Percentiles rank a stretch among this genome's conserved stretches.
These are phyloP conservation scores for Cercospora zeina DNA, from an alignment of 2,329 filamentous ascomycete species.

Conservation along the genomic window DNA sequence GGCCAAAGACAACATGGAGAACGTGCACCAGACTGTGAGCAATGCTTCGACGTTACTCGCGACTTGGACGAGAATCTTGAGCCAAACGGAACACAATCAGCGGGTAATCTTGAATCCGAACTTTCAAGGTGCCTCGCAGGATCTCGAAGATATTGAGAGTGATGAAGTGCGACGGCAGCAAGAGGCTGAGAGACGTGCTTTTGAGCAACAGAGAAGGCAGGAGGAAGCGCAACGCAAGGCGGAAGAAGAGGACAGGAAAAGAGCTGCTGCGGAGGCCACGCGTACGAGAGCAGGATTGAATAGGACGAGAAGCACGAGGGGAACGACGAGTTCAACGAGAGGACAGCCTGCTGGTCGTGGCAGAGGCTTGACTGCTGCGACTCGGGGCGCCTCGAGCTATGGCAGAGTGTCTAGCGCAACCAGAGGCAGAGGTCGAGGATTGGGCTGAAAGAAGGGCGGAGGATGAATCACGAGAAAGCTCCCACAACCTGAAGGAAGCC, in stretches of 20 bases:
- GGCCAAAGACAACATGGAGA: slow-evolving; percentile 77
- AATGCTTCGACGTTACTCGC: slow-evolving; percentile 88
- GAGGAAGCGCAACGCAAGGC: slow-evolving; percentile 60
- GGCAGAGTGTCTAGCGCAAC: slow-evolving; percentile 42
- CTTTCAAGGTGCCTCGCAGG: slow-evolving; percentile 87
- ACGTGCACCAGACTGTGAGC: slow-evolving; percentile 78
- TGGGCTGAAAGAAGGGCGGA: slow-evolving; percentile 28
- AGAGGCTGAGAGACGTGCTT: slow-evolving; percentile 72
- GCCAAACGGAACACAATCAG: slow-evolving; percentile 96
- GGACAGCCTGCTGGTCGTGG: slow-evolving; percentile 52
- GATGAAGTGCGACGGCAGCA: slow-evolving; percentile 73
- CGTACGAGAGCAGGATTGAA: slow-evolving; percentile 38
- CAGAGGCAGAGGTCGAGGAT: slow-evolving; percentile 39
- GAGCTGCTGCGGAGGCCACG: slow-evolving; percentile 53
- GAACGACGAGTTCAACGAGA: slow-evolving; percentile 37
- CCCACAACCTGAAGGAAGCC: background rate
- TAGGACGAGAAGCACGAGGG: slow-evolving; percentile 37
- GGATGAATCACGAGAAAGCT: background rate
- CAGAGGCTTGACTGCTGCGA: slow-evolving; percentile 51
- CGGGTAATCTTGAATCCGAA: slow-evolving; percentile 81
- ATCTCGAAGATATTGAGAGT: slow-evolving; percentile 81
- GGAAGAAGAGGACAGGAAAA: slow-evolving; percentile 55
- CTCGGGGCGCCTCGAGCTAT: slow-evolving; percentile 48
- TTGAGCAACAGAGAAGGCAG: slow-evolving; percentile 74
- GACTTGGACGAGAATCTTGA: slow-evolving; percentile 93